Evolutionary conservation across 2,329 filamentous ascomycete genomes (phyloP).

Genomic region (Phyllosticta citribraziliensis): DNA sequence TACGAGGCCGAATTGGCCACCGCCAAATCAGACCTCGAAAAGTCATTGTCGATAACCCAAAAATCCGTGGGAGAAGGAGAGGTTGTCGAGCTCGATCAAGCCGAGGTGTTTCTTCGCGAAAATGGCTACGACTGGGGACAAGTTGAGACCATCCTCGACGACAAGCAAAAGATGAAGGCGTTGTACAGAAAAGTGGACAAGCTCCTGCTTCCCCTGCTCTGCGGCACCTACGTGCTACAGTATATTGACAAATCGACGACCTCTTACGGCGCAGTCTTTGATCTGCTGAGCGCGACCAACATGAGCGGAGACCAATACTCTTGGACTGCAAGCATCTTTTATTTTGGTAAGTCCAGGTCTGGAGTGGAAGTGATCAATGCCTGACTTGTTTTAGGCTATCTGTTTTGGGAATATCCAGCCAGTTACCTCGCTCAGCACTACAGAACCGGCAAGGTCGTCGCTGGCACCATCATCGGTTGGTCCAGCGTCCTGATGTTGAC

Average conservation of each 20-base stretch:
- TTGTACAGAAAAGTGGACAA: slow-evolving; percentile 40
- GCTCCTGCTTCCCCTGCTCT: slow-evolving; percentile 42
- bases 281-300: slow-evolving; percentile 40
- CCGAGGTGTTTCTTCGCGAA: slow-evolving; percentile 40
- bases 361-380: slow-evolving; percentile 16
- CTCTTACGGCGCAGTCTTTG: slow-evolving; percentile 47
- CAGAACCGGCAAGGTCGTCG: slow-evolving; percentile 24
- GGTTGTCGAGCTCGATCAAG: slow-evolving; percentile 36
- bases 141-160: slow-evolving; percentile 36
- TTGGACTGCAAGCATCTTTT: slow-evolving; percentile 49
- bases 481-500: slow-evolving; percentile 15
- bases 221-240: slow-evolving; percentile 39
- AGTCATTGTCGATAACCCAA: slow-evolving; percentile 10
- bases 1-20: background rate
- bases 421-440: slow-evolving; percentile 22
- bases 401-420: slow-evolving; percentile 16
- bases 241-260: slow-evolving; percentile 49
- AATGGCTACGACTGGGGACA: slow-evolving; percentile 36
- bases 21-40: slow-evolving; percentile 8
- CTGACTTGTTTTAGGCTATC: slow-evolving; percentile 14
- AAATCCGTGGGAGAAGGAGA: slow-evolving; percentile 20
- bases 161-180: slow-evolving; percentile 26
- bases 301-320: slow-evolving; percentile 41
- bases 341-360: slow-evolving; percentile 33
- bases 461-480: slow-evolving; percentile 16